phyloP scores from a whole-genome alignment of 2,329 filamentous ascomycete genomes.

The Alternaria postmessia region DNA sequence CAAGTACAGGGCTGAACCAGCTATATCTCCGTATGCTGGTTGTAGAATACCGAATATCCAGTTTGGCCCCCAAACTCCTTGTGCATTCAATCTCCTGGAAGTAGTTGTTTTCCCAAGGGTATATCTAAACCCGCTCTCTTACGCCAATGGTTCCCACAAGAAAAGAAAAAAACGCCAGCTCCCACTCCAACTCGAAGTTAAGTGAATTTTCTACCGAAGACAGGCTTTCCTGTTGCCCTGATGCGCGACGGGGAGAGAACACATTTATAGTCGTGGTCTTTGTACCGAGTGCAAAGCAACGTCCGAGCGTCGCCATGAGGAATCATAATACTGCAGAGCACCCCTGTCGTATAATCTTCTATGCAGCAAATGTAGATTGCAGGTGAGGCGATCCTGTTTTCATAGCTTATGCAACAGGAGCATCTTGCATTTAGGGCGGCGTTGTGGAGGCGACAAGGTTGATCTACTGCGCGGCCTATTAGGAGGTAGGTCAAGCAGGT shows the following conservation, averaged over 20 bases:
- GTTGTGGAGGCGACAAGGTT: not conserved
- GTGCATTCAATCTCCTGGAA: not conserved
- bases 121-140: constrained; percentile 2
- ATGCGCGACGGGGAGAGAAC: too few species aligned
- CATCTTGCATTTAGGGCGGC: not conserved
- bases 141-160: not conserved
- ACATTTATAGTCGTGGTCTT: too few species aligned
- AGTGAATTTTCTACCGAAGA: not conserved
- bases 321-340: too few species aligned
- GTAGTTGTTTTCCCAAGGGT: not conserved
- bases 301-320: too few species aligned
- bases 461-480: not conserved
- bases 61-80: not conserved
- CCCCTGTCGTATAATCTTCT: too few species aligned
- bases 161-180: constrained; percentile 7
- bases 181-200: not conserved
- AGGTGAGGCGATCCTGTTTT: too few species aligned
- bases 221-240: too few species aligned
- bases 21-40: not conserved
- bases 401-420: too few species aligned
- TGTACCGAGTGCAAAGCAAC: too few species aligned
- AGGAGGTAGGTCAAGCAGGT: constrained; percentile 10
- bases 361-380: too few species aligned
- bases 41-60: not conserved
- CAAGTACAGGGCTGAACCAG: constrained; percentile 1